Conservation (phyloP, 1,284 basidiomycete species). For the Peniophora sp. region DNA sequence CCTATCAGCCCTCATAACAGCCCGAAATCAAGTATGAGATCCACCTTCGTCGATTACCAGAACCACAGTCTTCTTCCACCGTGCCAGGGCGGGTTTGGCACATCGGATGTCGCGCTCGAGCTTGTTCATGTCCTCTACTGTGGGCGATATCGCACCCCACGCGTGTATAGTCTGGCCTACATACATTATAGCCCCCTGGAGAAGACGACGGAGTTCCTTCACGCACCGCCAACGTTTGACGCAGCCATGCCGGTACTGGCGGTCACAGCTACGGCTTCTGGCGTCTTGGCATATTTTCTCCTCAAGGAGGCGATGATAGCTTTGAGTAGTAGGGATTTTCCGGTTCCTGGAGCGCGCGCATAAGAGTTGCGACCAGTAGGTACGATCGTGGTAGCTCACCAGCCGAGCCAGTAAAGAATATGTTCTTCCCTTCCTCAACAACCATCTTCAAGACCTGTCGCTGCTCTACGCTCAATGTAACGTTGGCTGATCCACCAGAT, state of each 20-base stretch:
- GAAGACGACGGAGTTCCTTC: slow-evolving; percentile 6
- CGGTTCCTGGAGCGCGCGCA: slow-evolving; percentile 35
- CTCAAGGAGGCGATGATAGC: slow-evolving; percentile 47
- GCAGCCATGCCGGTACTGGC: slow-evolving; percentile 57
- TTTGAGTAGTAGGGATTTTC: slow-evolving; percentile 48
- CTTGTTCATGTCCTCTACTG: slow-evolving; percentile 25
- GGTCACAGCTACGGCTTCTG: slow-evolving; percentile 44
- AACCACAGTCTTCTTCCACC: slow-evolving; percentile 45
- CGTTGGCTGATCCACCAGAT: slow-evolving; percentile 22
- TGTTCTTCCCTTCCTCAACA: slow-evolving; percentile 36
- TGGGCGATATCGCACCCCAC: slow-evolving; percentile 31
- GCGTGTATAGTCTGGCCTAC: slow-evolving; percentile 31
- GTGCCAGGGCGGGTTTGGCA: slow-evolving; percentile 26
- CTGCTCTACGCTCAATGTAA: slow-evolving; percentile 38
- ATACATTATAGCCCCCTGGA: background rate
- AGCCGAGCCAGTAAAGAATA: slow-evolving; percentile 47
- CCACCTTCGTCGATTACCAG: slow-evolving; percentile 93
- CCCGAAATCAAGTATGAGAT: slow-evolving; percentile 6
- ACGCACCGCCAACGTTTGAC: slow-evolving; percentile 58
- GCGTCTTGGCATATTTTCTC: slow-evolving; percentile 36
- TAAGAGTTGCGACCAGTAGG: background rate
- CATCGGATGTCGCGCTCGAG: slow-evolving; percentile 29
- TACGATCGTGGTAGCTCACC: slow-evolving; percentile 22
- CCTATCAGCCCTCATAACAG: background rate
- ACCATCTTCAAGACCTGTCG: slow-evolving; percentile 33